Base-by-base conservation (phyloP, 2,329 filamentous ascomycete genomes). In the Fusarium avenaceum region DNA sequence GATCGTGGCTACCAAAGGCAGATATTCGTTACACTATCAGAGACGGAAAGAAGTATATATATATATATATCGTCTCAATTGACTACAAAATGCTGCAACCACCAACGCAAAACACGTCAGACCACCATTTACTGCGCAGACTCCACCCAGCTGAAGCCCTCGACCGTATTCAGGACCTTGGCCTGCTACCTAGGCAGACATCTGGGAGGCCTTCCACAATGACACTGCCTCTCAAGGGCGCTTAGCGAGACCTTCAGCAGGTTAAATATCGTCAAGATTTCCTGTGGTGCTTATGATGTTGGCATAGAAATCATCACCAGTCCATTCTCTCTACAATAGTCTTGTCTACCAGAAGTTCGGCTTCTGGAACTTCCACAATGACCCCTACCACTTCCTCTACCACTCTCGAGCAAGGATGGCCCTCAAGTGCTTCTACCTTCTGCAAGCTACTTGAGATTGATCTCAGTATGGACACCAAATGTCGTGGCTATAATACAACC, bases 231-330 rank as follows among this genome's bases (percentile, higher is more conserved):
- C 44, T 32, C 26, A 26, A 33, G 22, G 54, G 62, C 62, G 71
- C 69, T 56, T 70, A 53, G 33, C 8, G 24, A 40, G 22, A 42
- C n/a, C 10, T 4, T 22, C 15, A 7, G 4, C 19, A 26, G 28
- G 43, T 55, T 73, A 73, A 69, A 73, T 73, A 71, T 48, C 40
- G 22, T n/a, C 32, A 17, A 30, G 11, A 7, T 3, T 24, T 28
- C 20, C 35, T 19, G 13, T 39, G 24, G 19, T 40, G 19, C 30
- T 15, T 15, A 33, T 22, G 11, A n/a, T 58, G 60, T 66, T 68
- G 65, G 69, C 63, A 50, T 55, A 71, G 54, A 63, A 64, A 69
- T 67, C 38, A 57, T 40, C 47, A n/a, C 33, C 26, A 39, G 20
- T 43, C 39, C 45, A 43, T 48, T 20, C 26, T 44, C 40, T 20